phyloP scores from a whole-genome alignment of 331 rosid genomes.

The Rhamnella rubrinervis region DNA sequence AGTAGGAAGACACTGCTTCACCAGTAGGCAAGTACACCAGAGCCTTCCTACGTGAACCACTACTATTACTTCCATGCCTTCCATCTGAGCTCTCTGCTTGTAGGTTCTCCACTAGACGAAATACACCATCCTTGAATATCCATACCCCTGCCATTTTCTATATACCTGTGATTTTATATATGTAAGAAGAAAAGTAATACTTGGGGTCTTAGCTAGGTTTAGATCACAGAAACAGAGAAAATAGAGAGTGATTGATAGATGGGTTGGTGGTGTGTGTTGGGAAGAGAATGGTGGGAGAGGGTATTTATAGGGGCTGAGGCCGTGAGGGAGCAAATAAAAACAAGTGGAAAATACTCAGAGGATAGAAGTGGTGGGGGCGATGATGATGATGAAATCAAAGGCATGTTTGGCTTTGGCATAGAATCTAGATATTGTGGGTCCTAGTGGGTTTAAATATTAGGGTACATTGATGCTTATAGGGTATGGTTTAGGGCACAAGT shows the following conservation, averaged over 20 bases:
- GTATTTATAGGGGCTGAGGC: conserved; percentile 59
- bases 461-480: conserved; percentile 42
- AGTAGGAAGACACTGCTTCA: conserved; percentile 61
- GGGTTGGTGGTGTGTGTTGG: conserved; percentile 3
- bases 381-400: conserved; percentile 26
- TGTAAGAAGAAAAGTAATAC: neutral
- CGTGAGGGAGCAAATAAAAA: conserved; percentile 44
- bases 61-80: conserved; percentile 26
- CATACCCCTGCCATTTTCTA: conserved; percentile 81
- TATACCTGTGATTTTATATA: neutral
- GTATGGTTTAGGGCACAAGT: conserved; percentile 46
- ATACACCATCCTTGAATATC: conserved; percentile 82
- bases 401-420: conserved; percentile 53
- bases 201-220: neutral
- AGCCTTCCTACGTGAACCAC: conserved; percentile 47
- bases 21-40: conserved; percentile 73
- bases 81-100: conserved; percentile 56
- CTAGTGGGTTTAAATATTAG: conserved; percentile 33
- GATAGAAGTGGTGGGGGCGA: conserved; percentile 38
- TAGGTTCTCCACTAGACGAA: conserved; percentile 65
- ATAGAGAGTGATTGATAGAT: neutral
- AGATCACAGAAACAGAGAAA: neutral
- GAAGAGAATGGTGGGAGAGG: conserved; percentile 29
- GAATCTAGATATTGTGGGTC: conserved; percentile 87
- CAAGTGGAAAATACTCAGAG: conserved; percentile 52